A percentile compares a stretch with the other conserved stretches of the same genome.
phyloP scores from a whole-genome alignment of 805 yeast species.

The Metschnikowia dekortorum region DNA sequence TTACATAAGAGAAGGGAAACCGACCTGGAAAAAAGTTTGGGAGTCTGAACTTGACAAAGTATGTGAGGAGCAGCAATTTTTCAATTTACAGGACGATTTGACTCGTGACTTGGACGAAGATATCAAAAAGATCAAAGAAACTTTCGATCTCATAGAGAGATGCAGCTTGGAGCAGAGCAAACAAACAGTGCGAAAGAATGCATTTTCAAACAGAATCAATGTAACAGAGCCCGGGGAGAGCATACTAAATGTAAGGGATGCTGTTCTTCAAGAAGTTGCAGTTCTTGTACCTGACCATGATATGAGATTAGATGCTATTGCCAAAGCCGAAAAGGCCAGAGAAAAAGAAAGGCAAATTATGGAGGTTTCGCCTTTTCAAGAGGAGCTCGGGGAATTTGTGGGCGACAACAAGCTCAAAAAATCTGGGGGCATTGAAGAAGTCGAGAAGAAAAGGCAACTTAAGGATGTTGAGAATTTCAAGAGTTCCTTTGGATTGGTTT shows the following conservation, averaged over 20 bases:
- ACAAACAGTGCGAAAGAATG: slow-evolving; percentile 43
- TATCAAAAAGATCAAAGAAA: slow-evolving; percentile 71
- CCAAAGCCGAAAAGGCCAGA: slow-evolving; percentile 77
- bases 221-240: slow-evolving; percentile 63
- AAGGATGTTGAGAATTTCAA: slow-evolving; percentile 72
- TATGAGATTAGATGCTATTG: slow-evolving; percentile 80
- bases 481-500: slow-evolving; percentile 37
- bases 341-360: slow-evolving; percentile 61
- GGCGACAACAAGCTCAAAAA: slow-evolving; percentile 70
- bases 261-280: slow-evolving; percentile 73
- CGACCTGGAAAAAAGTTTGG: slow-evolving; percentile 89
- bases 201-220: slow-evolving; percentile 38
- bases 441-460: slow-evolving; percentile 62
- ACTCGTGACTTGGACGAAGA: slow-evolving; percentile 78
- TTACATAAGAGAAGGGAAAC: slow-evolving; percentile 66
- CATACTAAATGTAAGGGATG: slow-evolving; percentile 60
- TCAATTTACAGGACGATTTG: slow-evolving; percentile 84
- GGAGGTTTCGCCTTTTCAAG: slow-evolving; percentile 64
- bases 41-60: slow-evolving; percentile 84
- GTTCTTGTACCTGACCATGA: slow-evolving; percentile 82
- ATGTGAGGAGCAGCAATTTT: slow-evolving; percentile 90
- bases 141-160: slow-evolving; percentile 74
- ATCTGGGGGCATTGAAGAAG: slow-evolving; percentile 86
- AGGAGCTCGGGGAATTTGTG: slow-evolving; percentile 82
- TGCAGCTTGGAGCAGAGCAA: slow-evolving; percentile 77